Evolutionary conservation across 2,329 filamentous ascomycete species (phyloP).

Genomic region (Daldinia sp.): DNA sequence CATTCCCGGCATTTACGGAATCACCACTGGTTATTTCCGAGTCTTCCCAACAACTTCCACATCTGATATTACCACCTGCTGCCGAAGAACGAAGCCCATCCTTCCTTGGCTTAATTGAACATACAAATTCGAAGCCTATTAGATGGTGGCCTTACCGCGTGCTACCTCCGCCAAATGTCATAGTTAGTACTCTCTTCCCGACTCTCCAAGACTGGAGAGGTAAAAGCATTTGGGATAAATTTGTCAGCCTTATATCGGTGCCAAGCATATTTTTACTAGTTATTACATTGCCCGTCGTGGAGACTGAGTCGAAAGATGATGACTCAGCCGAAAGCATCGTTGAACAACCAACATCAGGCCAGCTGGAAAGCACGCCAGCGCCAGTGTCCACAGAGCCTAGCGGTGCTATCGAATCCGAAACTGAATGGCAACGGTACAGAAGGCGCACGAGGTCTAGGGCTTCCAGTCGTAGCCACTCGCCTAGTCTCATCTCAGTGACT

Average conservation of each 20-base stretch:
- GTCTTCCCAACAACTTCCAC: constrained; percentile 56
- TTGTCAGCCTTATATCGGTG: constrained; percentile 83
- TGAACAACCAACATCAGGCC: constrained; percentile 44
- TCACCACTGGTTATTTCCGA: constrained; percentile 58
- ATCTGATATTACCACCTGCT: constrained; percentile 64
- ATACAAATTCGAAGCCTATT: constrained; percentile 57
- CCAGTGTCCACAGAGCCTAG: constrained; percentile 49
- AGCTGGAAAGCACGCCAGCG: constrained; percentile 46
- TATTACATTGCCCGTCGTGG: constrained; percentile 89
- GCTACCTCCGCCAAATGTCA: constrained; percentile 74
- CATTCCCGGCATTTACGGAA: constrained; percentile 76
- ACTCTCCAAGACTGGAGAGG: constrained; percentile 83
- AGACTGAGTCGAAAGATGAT: constrained; percentile 68
- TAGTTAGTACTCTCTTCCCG: constrained; percentile 82
- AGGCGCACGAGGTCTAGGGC: constrained; percentile 53
- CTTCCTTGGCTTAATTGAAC: constrained; percentile 55
- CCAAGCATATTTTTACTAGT: constrained; percentile 90
- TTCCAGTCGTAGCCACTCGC: constrained; percentile 45
- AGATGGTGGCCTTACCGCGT: constrained; percentile 84
- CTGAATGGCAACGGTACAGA: constrained; percentile 68
- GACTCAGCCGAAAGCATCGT: constrained; percentile 50
- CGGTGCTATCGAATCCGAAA: constrained; percentile 52
- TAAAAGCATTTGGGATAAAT: constrained; percentile 85
- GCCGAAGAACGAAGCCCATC: constrained; percentile 54
- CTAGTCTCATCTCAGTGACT: constrained; percentile 44